Evolutionary conservation across 2,329 filamentous ascomycete species (phyloP), one percentile per base, ranked within the genome.

Genomic region (Venturiaceae sp.): DNA sequence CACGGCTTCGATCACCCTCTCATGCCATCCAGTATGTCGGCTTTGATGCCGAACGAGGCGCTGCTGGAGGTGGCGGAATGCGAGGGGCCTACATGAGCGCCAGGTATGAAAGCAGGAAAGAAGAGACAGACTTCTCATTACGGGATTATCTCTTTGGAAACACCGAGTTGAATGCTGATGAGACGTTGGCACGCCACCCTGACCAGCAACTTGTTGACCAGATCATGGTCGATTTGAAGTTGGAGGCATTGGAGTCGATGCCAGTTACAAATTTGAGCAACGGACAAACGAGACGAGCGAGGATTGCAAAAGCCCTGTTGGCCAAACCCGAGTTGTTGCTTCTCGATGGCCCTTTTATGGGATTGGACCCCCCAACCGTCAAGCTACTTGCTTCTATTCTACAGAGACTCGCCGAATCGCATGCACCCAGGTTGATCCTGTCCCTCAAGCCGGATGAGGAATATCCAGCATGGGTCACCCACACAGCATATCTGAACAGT

Each of bases 221-320:
- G 8, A 83, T 96, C 0, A 81, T 91, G 16, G 68, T 69, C 6
- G 86, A 95, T 64, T 74, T 99, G 58, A 81, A 82, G 54, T 75
- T 99, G 14, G 75, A 79, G 0, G 75, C 80, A 8, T 76, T 97
- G 50, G 75, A 95, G 1, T 80, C 87, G 39, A 86, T 96, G 68
- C 92, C 92, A 0, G 88, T 97, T 7, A 83, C 88, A 26, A 95
- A 94, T 69, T 74, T 99, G 58, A 96, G 91, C 69, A 96, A 97
- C 71, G 94, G 94, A 0, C 94, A 99, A 72, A 92, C 88, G 6
- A 80, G 92, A 62, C 79, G 94, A 58, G 88, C 92, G 7, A 83
- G 90, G 62, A 96, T 99, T 64, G 94, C 91, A 1, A 88, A 90
- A 65, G 91, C 92, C 0, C 74, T 99, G 55, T 77, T 97, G 60